Percentiles rank a stretch among this genome's conserved stretches.
phyloP scores from a whole-genome alignment of 2,329 filamentous ascomycete genomes.

The Teratosphaeria zuluensis region DNA sequence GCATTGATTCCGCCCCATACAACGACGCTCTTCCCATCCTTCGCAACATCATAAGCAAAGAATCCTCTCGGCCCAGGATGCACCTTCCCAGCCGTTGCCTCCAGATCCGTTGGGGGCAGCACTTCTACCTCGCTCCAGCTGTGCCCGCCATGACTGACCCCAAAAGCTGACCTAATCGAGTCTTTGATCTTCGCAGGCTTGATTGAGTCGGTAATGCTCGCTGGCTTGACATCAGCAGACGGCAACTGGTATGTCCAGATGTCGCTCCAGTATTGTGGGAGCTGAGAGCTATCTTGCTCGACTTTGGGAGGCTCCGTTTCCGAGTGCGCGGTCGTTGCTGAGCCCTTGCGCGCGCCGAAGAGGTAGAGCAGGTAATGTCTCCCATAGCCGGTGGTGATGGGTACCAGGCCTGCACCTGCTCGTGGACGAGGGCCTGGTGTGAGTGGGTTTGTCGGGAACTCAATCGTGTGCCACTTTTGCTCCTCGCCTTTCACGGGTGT shows the following conservation, averaged over 20 bases:
- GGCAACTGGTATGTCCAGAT: conserved; percentile 38
- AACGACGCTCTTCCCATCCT: conserved; percentile 28
- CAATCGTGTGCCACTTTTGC: conserved; percentile 30
- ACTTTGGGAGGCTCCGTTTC: conserved; percentile 9
- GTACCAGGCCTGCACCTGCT: conserved; percentile 29
- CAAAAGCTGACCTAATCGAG: conserved; percentile 30
- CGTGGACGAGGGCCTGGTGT: conserved; percentile 33
- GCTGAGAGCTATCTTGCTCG: neutral
- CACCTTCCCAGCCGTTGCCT: conserved; percentile 31
- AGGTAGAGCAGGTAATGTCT: conserved; percentile 36
- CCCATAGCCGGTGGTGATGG: conserved; percentile 35
- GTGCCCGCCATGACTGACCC: conserved; percentile 31
- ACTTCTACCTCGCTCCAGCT: conserved; percentile 36
- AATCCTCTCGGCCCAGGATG: conserved; percentile 35
- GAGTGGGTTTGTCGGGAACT: conserved; percentile 34
- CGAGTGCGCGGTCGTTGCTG: conserved; percentile 8
- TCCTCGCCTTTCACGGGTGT: conserved; percentile 12
- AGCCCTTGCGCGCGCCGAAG: conserved; percentile 23
- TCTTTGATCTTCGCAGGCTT: conserved; percentile 38
- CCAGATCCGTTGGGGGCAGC: conserved; percentile 23
- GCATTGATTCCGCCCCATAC: conserved; percentile 37
- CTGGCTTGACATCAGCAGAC: conserved; percentile 22
- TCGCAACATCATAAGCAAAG: conserved; percentile 31
- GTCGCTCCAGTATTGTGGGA: conserved; percentile 27
- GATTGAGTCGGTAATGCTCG: conserved; percentile 20